phyloP scores from a whole-genome alignment of 2,329 filamentous ascomycete species.

The Alternaria triticina region DNA sequence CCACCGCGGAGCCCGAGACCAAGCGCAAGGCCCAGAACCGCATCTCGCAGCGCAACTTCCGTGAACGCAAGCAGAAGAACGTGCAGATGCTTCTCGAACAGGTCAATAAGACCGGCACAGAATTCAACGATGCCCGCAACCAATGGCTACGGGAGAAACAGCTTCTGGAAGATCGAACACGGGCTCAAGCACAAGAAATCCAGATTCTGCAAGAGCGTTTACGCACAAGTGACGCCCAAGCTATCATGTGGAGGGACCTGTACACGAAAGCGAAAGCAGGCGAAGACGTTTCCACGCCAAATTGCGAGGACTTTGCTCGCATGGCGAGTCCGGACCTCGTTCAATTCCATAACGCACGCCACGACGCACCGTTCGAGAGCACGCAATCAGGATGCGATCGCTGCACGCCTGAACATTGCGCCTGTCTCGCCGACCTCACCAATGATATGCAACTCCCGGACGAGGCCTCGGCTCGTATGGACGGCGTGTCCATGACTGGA shows the following conservation, averaged over 20 bases:
- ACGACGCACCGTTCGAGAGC: conserved; percentile 4
- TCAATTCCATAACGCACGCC: background rate
- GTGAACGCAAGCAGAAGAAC: conserved; percentile 75
- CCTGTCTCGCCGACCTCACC: conserved; percentile 41
- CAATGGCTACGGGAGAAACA: background rate
- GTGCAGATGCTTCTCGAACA: conserved; percentile 68
- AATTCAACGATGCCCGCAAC: conserved; percentile 14
- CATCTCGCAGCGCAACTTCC: conserved; percentile 87
- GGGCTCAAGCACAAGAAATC: background rate
- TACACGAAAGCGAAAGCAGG: background rate
- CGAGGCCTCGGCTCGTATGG: conserved; percentile 14
- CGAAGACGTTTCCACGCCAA: background rate
- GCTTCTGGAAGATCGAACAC: background rate
- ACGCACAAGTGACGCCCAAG: background rate
- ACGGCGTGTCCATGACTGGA: conserved; percentile 29
- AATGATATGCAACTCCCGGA: conserved; percentile 25
- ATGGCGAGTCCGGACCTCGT: background rate
- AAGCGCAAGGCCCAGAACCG: conserved; percentile 96
- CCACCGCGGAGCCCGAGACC: conserved; percentile 88
- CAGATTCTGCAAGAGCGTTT: background rate
- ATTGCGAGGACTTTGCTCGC: background rate
- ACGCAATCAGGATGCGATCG: conserved; percentile 31
- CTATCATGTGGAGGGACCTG: background rate
- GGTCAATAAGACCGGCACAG: conserved; percentile 41
- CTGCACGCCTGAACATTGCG: conserved; percentile 41